Evolutionary conservation across 805 yeast genomes (phyloP), one percentile per base, ranked within the genome.

Genomic region (Candida caryicola): DNA sequence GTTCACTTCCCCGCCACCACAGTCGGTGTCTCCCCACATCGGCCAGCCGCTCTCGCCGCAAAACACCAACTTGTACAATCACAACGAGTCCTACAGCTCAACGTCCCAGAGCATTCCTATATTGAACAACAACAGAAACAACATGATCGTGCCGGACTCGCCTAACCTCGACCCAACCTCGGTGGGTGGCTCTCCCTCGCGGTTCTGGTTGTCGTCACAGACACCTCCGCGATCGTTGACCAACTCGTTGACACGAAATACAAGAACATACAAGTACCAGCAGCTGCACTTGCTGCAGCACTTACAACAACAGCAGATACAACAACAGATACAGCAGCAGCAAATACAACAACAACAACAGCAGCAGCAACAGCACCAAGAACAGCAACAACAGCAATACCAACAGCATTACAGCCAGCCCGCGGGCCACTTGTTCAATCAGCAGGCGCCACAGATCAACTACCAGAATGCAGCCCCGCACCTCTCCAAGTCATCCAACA

Each of bases 101-200:
- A 46, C 51, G 1, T 21, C 57, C 16, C 64, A 62, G 34, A 52
- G 54, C 40, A 63, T 64, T 15, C 70, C 71, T 5, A 52, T 41
- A 42, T 9, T 19, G 17, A 17, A n/a, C 12, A 9, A 17, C 12
- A 15, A 33, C 30, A 45, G 33, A 41, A 45, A 37, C 43, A 23
- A 34, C 29, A 33, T 36, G 16, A 37, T 41, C 3, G 51, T 58
- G 8, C 81, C 82, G 0, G 79, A 73, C 36, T 74, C 80, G 1
- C 82, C 82, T 0, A 63, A 64, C 37, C 57, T 77, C 36, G 71
- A 62, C 31, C 81, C 82, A 2, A 66, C 72, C 0, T 74, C 79
- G 4, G 34, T 76, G 12, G 73, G 74, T 2, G 79, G 77, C 4
- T 74, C 80, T 0, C 82, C 82, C 1, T 74, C 81, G 4, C 55